Evolutionary conservation across 2,329 filamentous ascomycete genomes (phyloP), one percentile per base, ranked within the genome.

Genomic region (Polychaeton citri): DNA sequence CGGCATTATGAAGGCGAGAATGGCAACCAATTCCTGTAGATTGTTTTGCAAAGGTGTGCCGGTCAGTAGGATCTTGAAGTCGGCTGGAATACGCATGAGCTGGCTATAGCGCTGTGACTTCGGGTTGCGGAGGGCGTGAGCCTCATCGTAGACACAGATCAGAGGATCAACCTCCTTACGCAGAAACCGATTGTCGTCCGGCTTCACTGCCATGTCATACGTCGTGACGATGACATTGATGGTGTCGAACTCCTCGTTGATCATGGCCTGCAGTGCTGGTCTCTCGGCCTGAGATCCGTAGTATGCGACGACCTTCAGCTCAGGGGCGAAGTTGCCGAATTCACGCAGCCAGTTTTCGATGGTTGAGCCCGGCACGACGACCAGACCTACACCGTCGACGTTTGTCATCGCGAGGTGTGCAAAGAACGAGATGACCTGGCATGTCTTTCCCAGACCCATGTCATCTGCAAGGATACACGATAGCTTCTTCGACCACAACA

Each of bases 21-120:
- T 72, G 2, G 86, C 82, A 28, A 86, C 80, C 50, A 98, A 74
- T 61, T 98, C 90, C 53, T 88, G 79, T 15, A 98, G 66, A 55
- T 96, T 96, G 62, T 98, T 92, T 57, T 92, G 84, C 2, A 98
- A 71, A 0, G 90, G 90, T 0, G 90, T 98, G 30, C 90, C 90
- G 19, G 79, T 84, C 18, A 98, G 71, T 3, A 98, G 69, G 34
- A 98, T 72, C 42, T 86, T 78, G 69, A 90, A 95, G n/a, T 74
- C 64, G 0, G 85, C 79, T 0, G 72, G 72, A 36, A 98, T 86
- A 21, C 74, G 71, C 50, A 82, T 76, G 35, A 96, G 67, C 41
- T 82, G 79, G 49, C 76, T 73, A 58, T 95, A 95, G 5, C 84
- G 71, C 36, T 82, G 76, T 0, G 87, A 92, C 32, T 78, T 76